phyloP scores from a whole-genome alignment of 169 alveolate species.

The Cryptosporidium baileyi region DNA sequence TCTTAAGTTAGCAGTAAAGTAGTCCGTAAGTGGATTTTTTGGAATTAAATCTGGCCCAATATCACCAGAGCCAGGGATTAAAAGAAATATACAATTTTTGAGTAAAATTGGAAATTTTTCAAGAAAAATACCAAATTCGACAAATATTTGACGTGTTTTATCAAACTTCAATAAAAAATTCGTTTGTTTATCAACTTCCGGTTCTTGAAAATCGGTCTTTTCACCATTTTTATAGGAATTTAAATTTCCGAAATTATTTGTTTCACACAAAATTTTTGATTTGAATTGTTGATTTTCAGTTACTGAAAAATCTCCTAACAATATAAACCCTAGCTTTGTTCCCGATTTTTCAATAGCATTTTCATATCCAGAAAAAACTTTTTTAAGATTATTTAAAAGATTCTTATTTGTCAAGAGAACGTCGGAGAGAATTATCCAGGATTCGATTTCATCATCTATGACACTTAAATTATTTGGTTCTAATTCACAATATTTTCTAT shows the following conservation, averaged over 20 bases:
- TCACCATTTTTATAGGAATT: background rate
- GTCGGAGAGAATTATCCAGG: constrained; percentile 59
- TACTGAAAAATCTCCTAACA: constrained; percentile 24
- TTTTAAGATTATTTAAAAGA: background rate
- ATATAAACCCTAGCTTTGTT: constrained; percentile 9
- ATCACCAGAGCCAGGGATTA: constrained; percentile 60
- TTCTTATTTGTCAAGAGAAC: background rate
- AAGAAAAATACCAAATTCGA: background rate
- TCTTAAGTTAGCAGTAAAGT: constrained; percentile 22
- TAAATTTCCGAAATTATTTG: background rate
- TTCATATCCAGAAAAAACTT: constrained; percentile 62
- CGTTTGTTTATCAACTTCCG: background rate
- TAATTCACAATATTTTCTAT: background rate
- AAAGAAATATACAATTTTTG: background rate
- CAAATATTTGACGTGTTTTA: constrained; percentile 6
- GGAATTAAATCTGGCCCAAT: constrained; percentile 63
- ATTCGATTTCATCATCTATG: background rate
- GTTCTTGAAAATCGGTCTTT: background rate
- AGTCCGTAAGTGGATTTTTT: constrained; percentile 23
- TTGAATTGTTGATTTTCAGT: background rate
- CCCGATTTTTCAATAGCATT: background rate
- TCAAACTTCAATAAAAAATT: background rate
- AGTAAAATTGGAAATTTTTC: constrained; percentile 9
- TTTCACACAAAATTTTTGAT: background rate
- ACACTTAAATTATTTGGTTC: background rate